phyloP scores from a whole-genome alignment of 805 yeast genomes.

The Kuraishia piskuri region DNA sequence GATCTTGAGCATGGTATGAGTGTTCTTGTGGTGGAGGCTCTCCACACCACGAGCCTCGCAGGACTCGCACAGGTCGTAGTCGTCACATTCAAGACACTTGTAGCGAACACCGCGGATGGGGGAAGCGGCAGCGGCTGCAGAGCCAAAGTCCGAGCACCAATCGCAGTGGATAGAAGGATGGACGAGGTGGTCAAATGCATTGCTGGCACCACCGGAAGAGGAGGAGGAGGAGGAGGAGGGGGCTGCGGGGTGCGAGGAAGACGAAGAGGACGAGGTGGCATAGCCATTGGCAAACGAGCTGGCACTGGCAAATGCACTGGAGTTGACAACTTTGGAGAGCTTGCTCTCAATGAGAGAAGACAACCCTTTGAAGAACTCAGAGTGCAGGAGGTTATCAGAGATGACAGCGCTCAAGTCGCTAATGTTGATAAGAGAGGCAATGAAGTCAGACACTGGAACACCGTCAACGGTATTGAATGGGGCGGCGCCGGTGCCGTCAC shows the following conservation, averaged over 20 bases:
- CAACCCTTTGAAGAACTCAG: slow-evolving; percentile 13
- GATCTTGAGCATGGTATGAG: slow-evolving; percentile 20
- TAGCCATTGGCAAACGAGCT: not conserved
- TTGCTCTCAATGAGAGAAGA: slow-evolving; percentile 13
- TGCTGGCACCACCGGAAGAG: not conserved
- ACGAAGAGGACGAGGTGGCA: slow-evolving; percentile 3
- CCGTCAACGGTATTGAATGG: slow-evolving; percentile 1
- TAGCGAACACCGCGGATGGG: slow-evolving; percentile 38
- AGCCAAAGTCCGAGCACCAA: slow-evolving; percentile 15
- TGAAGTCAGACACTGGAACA: not conserved
- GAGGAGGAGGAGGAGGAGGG: not conserved
- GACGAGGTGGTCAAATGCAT: slow-evolving; percentile 3
- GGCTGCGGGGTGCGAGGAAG: not conserved
- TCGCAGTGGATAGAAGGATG: slow-evolving; percentile 21
- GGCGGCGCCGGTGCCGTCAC: not conserved
- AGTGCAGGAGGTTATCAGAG: slow-evolving; percentile 13
- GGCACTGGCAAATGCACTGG: slow-evolving; percentile 11
- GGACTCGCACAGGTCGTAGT: slow-evolving; percentile 42
- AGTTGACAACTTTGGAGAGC: slow-evolving; percentile 8
- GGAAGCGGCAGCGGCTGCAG: not conserved
- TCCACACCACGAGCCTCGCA: slow-evolving; percentile 23
- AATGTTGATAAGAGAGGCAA: slow-evolving; percentile 4
- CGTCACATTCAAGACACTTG: slow-evolving; percentile 41
- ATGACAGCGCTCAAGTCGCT: slow-evolving; percentile 11
- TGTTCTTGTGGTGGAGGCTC: slow-evolving; percentile 9